phyloP scores from a whole-genome alignment of 2,329 filamentous ascomycete species.

The Cladobotryum protrusum region DNA sequence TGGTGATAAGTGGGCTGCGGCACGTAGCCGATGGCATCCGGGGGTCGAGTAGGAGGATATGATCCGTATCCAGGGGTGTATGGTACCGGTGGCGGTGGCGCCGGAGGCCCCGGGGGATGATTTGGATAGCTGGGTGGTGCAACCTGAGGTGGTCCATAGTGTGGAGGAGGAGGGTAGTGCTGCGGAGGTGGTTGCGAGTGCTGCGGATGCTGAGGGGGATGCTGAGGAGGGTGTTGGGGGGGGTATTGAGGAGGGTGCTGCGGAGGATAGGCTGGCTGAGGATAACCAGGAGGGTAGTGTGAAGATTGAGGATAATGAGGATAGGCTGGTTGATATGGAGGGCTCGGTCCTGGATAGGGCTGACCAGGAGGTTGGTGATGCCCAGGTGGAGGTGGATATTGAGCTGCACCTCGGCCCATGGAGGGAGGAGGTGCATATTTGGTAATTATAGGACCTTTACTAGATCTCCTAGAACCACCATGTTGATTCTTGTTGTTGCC shows the following conservation, averaged over 20 bases:
- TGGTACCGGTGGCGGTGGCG: constrained; percentile 2
- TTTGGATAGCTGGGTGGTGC: constrained; percentile 13
- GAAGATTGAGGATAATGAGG: constrained; percentile 18
- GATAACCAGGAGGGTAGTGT: constrained; percentile 22
- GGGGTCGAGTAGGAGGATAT: constrained; percentile 17
- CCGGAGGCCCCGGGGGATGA: constrained; percentile 10
- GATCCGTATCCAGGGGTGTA: constrained; percentile 11
- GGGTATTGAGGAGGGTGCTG: constrained; percentile 17
- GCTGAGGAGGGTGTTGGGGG: not conserved
- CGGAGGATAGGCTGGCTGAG: constrained; percentile 20
- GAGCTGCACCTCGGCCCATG: constrained; percentile 11
- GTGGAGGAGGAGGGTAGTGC: constrained; percentile 18
- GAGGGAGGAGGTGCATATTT: constrained; percentile 27
- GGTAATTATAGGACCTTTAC: constrained; percentile 30
- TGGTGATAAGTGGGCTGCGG: constrained; percentile 10
- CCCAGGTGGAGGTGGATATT: constrained; percentile 20
- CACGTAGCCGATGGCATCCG: constrained; percentile 6
- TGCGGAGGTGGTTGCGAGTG: constrained; percentile 11
- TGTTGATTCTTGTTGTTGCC: constrained; percentile 24
- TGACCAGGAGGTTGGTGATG: constrained; percentile 19
- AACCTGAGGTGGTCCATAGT: constrained; percentile 14
- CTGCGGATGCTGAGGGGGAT: constrained; percentile 14
- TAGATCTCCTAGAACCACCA: constrained; percentile 25
- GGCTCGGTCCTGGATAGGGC: constrained; percentile 20
- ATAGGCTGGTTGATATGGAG: constrained; percentile 19